Base-by-base conservation (phyloP, 208 protist species). In the Sergeia podlipaevii region DNA sequence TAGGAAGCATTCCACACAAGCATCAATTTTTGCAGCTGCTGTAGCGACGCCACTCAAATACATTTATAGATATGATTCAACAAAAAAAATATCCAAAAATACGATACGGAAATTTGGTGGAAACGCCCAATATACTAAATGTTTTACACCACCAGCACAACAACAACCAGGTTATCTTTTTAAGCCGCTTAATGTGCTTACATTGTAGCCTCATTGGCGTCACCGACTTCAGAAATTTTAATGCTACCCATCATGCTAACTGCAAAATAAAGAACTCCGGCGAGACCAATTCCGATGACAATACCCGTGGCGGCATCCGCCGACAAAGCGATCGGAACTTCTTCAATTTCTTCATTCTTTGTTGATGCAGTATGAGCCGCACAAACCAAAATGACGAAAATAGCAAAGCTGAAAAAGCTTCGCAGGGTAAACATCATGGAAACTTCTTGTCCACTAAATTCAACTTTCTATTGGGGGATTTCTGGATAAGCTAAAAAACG, bases 181-280 rank as follows among this genome's bases (percentile, higher is more conserved):
- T 44, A n/a, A 44, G 39, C 18, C 39, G 39, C 18, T 44, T 26
- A 17, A 44, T 44, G 24, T 44, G 7, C 18, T 44, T 26, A 17
- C 39, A 44, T 41, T 38, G 13, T 3, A 41, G 37, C 49, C 27
- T 65, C 58, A 8, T 51, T 32, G 4, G 51, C 26, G 28, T 72
- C 65, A 44, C 41, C 56, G 13, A 70, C 48, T 37, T 90, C 82
- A 46, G 84, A 81, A 34, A 89, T 86, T 51, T 78, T 56, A 54
- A 94, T 89, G 18, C 77, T 74, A 27, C 80, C 70, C 63, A 94
- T 60, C 80, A 94, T 91, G 29, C 57, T 58, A 17, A 91, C 60
- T 0, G 77, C 61, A 60, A 91, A 91, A 11, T 57, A 59, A 26
- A 94, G 53, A 29, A 94, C 70, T 28, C 50, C 70, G 24, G 85